Percentiles rank a stretch among this genome's conserved stretches.
Conservation (phyloP, 2,329 filamentous ascomycete species). For the Chaetomiaceae sp. region DNA sequence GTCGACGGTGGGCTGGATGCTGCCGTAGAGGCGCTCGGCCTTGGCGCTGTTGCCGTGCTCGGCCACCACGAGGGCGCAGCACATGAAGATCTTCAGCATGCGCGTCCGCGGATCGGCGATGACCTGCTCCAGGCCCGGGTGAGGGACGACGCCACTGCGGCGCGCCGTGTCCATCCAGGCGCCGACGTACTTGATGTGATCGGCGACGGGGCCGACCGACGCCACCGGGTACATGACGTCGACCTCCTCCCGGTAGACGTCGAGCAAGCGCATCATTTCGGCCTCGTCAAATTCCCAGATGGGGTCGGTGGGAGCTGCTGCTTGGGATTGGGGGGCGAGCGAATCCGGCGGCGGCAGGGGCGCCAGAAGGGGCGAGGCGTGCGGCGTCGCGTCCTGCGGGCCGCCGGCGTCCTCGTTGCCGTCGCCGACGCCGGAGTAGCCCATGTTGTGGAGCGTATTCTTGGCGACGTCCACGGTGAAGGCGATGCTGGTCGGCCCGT, state of each 20-base stretch:
- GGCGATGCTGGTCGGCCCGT: slow-evolving; percentile 76
- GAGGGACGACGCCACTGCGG: slow-evolving; percentile 28
- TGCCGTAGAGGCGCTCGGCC: slow-evolving; percentile 67
- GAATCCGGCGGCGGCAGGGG: slow-evolving; percentile 36
- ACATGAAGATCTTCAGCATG: slow-evolving; percentile 77
- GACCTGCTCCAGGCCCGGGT: slow-evolving; percentile 30
- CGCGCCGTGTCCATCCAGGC: slow-evolving; percentile 59
- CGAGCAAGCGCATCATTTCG: slow-evolving; percentile 72
- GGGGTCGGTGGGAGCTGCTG: slow-evolving; percentile 56
- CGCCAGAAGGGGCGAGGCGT: slow-evolving; percentile 29
- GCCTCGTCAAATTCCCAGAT: slow-evolving; percentile 72
- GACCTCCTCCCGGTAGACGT: slow-evolving; percentile 82
- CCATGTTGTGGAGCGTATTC: slow-evolving; percentile 82
- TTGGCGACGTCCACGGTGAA: slow-evolving; percentile 85
- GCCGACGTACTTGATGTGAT: slow-evolving; percentile 63
- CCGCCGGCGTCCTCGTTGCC: slow-evolving; percentile 54
- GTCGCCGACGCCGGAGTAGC: slow-evolving; percentile 62
- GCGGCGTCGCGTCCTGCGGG: slow-evolving; percentile 29
- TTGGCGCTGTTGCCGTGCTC: slow-evolving; percentile 71
- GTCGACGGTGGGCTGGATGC: slow-evolving; percentile 66
- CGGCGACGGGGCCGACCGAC: slow-evolving; percentile 63
- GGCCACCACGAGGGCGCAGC: slow-evolving; percentile 70
- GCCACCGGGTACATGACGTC: slow-evolving; percentile 88
- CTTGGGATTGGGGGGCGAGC: too few species aligned
- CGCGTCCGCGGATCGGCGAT: slow-evolving; percentile 53